Base-by-base conservation (phyloP, 2,329 filamentous ascomycete genomes). In the Colletotrichum caudatum region DNA sequence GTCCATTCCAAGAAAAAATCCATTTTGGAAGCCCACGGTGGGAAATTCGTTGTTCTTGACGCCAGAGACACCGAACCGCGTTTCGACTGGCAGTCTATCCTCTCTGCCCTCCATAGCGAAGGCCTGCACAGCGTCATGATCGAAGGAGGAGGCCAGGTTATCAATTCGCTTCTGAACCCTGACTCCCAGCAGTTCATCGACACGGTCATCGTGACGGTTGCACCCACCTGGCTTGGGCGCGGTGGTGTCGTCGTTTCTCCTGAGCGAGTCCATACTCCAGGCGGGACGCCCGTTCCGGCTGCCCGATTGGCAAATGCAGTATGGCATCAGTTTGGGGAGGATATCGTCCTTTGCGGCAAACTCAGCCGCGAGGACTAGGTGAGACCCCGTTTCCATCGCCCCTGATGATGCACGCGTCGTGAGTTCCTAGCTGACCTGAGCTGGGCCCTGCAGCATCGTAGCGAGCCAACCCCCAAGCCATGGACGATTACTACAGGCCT, bases 171-270 rank as follows among this genome's bases (percentile, higher is more conserved):
- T 23, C 85, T 98, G n/a, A 84, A 87, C 50, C 85, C 88, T 2
- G 83, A 84, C 37, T 89, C 90, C 76, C 84, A 89, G 20, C 76
- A 79, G n/a, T 82, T 94, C 11, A 85, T 97, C 53, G 88, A 94
- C 78, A 92, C 92, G 2, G 91, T 97, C 60, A 92, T 98, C 76
- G 87, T 98, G 69, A 98, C 95, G 0, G 90, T 98, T 77, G 94
- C 95, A 3, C 95, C 95, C 11, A 94, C 91, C 0, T 98, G 94
- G 89, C 85, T 98, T n/a, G 95, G 95, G 1, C 86, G 88, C 71
- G 94, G 93, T 2, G 94, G 94, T 9, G 93, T 98, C 12, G 86
- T 90, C 14, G 93, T 97, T 3, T 91, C 90, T 58, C 95, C 95
- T 2, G 84, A 89, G 26, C 85, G 89, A 44, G 87, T 85, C 51